phyloP scores from a whole-genome alignment of 1,139 yeast species.

The Blastobotrys ciferrii region DNA sequence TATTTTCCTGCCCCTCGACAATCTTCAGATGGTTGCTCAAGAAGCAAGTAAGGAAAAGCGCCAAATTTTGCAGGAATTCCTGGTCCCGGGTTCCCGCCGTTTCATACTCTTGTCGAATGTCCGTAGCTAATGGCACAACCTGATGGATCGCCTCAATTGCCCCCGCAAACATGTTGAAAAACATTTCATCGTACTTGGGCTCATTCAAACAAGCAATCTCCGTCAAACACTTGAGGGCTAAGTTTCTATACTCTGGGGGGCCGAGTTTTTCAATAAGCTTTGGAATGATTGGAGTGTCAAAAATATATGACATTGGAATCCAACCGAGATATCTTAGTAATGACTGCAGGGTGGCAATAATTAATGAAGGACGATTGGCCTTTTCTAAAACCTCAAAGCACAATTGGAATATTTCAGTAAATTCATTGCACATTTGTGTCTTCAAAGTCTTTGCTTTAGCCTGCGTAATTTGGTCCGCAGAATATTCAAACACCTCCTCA shows the following conservation, averaged over 20 bases:
- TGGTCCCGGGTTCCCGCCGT: conserved; percentile 82
- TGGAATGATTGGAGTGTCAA: conserved; percentile 77
- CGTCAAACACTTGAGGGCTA: conserved; percentile 86
- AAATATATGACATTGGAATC: conserved; percentile 88
- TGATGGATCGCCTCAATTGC: conserved; percentile 69
- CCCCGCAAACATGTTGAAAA: conserved; percentile 67
- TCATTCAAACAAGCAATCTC: conserved; percentile 75
- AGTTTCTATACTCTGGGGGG: conserved; percentile 77
- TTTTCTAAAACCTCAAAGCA: conserved; percentile 92
- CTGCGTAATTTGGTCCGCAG: conserved; percentile 94
- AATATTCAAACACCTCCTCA: conserved; percentile 94
- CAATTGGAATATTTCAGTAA: conserved; percentile 86
- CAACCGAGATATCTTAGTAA: conserved; percentile 85
- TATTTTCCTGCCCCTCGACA: conserved; percentile 63
- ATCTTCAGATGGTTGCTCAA: conserved; percentile 71
- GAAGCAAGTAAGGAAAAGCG: conserved; percentile 87
- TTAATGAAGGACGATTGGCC: conserved; percentile 76
- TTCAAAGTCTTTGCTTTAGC: conserved; percentile 85
- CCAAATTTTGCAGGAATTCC: conserved; percentile 91
- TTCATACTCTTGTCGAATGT: conserved; percentile 69
- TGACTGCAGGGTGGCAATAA: conserved; percentile 81
- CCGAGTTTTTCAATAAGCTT: conserved; percentile 69
- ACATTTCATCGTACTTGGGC: conserved; percentile 63
- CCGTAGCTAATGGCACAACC: conserved; percentile 73
- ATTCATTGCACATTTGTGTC: conserved; percentile 81